These are phyloP conservation scores for Medicago lupulina DNA, from an alignment of 306 rosid genomes.

Conservation along the genomic window DNA sequence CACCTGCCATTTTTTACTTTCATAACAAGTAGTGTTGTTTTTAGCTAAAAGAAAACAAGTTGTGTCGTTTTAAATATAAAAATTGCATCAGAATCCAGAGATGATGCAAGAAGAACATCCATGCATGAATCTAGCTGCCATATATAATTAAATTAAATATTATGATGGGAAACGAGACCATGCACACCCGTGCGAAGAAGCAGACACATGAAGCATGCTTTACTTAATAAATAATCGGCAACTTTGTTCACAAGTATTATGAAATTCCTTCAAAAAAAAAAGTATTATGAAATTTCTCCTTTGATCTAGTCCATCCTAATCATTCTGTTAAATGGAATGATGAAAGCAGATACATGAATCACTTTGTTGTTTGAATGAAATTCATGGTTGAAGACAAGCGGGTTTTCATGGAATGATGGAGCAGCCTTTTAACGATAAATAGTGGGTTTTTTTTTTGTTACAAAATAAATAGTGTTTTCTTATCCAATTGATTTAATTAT, in stretches of 20 bases:
- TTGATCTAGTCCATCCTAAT: background rate
- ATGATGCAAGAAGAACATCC: constrained; percentile 14
- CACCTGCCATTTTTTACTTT: background rate
- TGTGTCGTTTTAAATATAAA: background rate
- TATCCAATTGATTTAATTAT: background rate
- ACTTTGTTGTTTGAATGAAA: background rate
- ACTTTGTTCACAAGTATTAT: too few species aligned
- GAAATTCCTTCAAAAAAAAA: too few species aligned
- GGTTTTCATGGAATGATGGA: background rate
- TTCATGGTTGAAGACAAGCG: background rate
- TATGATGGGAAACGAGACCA: background rate
- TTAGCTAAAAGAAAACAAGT: background rate
- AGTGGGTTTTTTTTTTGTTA: too few species aligned
- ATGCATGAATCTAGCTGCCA: constrained; percentile 1
- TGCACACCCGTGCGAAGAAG: too few species aligned
- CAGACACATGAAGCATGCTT: too few species aligned
- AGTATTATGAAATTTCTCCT: background rate
- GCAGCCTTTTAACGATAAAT: background rate
- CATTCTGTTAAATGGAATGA: constrained; percentile 1
- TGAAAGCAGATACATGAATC: constrained; percentile 34
- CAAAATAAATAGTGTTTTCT: too few species aligned
- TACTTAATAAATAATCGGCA: too few species aligned
- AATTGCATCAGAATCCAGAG: background rate
- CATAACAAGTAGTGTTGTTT: background rate
- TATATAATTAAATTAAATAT: background rate